Base-by-base conservation (phyloP, 1,139 yeast species). In the Debaryomyces singareniensis region DNA sequence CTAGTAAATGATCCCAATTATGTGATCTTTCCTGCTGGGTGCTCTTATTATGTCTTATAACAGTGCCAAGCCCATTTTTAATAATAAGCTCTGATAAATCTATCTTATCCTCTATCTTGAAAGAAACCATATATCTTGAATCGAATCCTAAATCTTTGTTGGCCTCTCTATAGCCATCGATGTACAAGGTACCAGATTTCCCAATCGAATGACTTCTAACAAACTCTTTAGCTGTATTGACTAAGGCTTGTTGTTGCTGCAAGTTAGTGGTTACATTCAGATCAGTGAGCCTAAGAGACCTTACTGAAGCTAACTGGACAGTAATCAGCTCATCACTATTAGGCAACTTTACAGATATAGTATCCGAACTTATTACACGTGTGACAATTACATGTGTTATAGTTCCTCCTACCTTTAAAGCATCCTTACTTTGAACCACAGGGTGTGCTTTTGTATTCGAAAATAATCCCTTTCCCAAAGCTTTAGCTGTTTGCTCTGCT, bases 1-100 rank as follows among this genome's bases (percentile, higher is more conserved):
- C 94, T 29, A 83, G 55, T 34, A 85, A 66, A 33, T 67, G 68
- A 49, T 85, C 95, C 93, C 95, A 84, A 42, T 76, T 70, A 24
- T 77, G 69, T 1, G 94, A 77, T 42, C 87, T 70, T 48, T 79
- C 86, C 26, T 73, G 72, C 26, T 66, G 55, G 22, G 78, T 80
- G 36, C 82, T 86, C 51, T 78, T 78, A 48, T 79, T 77, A 54
- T 83, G 94, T 51, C 76, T 78, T 36, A 82, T 70, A 15, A 84
- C 95, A n/a, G 82, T 62, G 13, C 86, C 94, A 57, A 68, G 74
- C 5, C 95, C 96, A 34, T 62, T 66, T 24, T 66, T 58, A 20
- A 85, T 78, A 32, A 85, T 53, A 15, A 62, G 45, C 44, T 76
- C 75, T n/a, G 85, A 75, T 28, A 85, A 61, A 45, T 82, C 84